Conservation (phyloP, 2,329 filamentous ascomycete species). For the Zymoseptoria ardabiliae region DNA sequence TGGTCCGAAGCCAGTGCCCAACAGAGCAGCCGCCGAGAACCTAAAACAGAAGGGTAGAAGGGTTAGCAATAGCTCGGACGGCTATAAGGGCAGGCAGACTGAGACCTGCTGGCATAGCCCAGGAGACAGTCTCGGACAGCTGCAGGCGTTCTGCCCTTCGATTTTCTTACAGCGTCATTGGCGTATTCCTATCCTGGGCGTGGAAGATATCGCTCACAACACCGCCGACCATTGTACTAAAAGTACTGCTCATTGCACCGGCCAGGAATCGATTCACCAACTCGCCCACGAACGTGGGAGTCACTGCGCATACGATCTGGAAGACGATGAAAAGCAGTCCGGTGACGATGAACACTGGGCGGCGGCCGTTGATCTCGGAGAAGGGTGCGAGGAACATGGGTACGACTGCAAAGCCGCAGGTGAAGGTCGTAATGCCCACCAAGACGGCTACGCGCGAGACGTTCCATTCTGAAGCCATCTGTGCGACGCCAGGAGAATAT, state of each 20-base stretch:
- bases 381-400: slow-evolving; percentile 87
- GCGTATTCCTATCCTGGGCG: slow-evolving; percentile 70
- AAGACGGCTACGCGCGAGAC: slow-evolving; percentile 60
- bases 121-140: no score
- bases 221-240: slow-evolving; percentile 87
- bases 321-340: slow-evolving; percentile 65
- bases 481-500: slow-evolving; percentile 61
- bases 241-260: slow-evolving; percentile 69
- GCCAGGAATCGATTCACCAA: slow-evolving; percentile 67
- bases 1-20: slow-evolving; percentile 74
- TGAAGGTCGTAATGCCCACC: slow-evolving; percentile 74
- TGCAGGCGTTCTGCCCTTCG: no score
- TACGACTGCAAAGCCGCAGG: slow-evolving; percentile 68
- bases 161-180: slow-evolving; percentile 60
- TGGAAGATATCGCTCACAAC: slow-evolving; percentile 82
- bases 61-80: no score
- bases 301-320: slow-evolving; percentile 66
- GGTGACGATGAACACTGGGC: slow-evolving; percentile 70
- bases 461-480: slow-evolving; percentile 60
- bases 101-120: no score
- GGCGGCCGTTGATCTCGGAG: slow-evolving; percentile 72
- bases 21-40: slow-evolving; percentile 71
- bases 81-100: no score
- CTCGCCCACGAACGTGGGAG: slow-evolving; percentile 63
- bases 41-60: no score